A percentile compares a stretch with the other conserved stretches of the same genome.
phyloP scores from a whole-genome alignment of 176 grass and related monocot species.

The Echinochloa phyllopogon region DNA sequence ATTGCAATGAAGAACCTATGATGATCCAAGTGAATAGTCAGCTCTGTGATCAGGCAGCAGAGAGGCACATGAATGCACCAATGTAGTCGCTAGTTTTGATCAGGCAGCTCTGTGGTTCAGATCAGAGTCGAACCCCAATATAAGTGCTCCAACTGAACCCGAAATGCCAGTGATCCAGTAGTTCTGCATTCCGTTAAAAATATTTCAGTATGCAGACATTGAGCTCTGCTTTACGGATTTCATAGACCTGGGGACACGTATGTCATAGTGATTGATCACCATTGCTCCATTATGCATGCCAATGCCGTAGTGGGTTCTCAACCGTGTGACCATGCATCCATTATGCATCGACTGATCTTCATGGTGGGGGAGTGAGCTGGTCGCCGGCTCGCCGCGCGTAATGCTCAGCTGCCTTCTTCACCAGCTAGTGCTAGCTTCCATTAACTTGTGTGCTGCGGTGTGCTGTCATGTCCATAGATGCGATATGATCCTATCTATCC shows the following conservation, averaged over 20 bases:
- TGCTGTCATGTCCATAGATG: conserved; percentile 5
- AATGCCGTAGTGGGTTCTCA: conserved; percentile 3
- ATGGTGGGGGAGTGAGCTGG: conserved; percentile 42
- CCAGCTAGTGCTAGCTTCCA: conserved; percentile 8
- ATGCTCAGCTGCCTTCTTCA: conserved; percentile 17
- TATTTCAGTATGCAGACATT: not conserved
- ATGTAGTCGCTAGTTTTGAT: too few relatives aligned
- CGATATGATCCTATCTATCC: not conserved
- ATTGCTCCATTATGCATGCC: not conserved
- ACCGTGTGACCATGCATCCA: conserved; percentile 8
- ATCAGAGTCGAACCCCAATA: not conserved
- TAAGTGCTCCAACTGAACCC: too few relatives aligned
- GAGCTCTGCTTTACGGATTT: not conserved
- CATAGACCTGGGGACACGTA: not conserved
- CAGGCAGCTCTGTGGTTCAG: too few relatives aligned
- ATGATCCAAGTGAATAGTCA: not conserved
- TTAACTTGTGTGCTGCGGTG: not conserved
- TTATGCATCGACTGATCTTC: not conserved
- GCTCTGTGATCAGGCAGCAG: not conserved
- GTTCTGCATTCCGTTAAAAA: not conserved
- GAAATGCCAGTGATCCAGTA: not conserved
- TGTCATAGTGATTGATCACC: not conserved
- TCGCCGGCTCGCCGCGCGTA: conserved; percentile 32
- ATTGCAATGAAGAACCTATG: not conserved
- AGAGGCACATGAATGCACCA: not conserved